Percentiles rank a stretch among this genome's conserved stretches.
These are phyloP conservation scores for Diaporthe capsici DNA, from an alignment of 2,329 filamentous ascomycete species.

Conservation along the genomic window DNA sequence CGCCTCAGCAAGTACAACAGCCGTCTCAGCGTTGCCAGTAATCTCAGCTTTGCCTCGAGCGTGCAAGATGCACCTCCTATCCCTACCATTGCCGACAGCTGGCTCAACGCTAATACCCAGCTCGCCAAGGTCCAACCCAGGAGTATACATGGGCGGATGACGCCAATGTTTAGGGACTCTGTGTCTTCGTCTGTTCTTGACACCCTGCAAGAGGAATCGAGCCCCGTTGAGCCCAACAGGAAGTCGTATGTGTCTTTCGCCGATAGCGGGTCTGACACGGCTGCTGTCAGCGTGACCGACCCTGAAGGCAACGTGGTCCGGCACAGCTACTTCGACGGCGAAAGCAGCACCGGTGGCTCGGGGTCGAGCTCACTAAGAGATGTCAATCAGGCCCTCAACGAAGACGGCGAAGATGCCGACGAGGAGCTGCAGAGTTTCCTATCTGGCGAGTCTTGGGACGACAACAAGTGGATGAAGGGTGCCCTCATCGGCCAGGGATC, in stretches of 20 bases:
- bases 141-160: conserved; percentile 60
- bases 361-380: conserved; percentile 83
- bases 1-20: conserved; percentile 94
- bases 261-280: conserved; percentile 80
- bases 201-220: conserved; percentile 89
- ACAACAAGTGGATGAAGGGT: conserved; percentile 99
- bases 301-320: conserved; percentile 79
- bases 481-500: conserved; percentile 96
- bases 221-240: conserved; percentile 85
- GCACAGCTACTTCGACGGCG: conserved; percentile 89
- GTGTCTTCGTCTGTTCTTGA: conserved; percentile 90
- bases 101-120: conserved; percentile 78
- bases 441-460: conserved; percentile 93
- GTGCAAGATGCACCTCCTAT: conserved; percentile 94
- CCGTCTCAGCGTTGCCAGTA: conserved; percentile 93
- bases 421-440: conserved; percentile 92
- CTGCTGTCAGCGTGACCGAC: conserved; percentile 81
- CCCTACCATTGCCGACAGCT: conserved; percentile 94
- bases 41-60: conserved; percentile 91
- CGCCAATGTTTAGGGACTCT: conserved; percentile 84
- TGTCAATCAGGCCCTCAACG: conserved; percentile 85
- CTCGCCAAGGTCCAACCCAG: conserved; percentile 63
- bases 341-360: conserved; percentile 70
- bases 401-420: conserved; percentile 93
- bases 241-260: conserved; percentile 96